phyloP scores from a whole-genome alignment of 495 filamentous ascomycete genomes.

The Monascus purpureus region DNA sequence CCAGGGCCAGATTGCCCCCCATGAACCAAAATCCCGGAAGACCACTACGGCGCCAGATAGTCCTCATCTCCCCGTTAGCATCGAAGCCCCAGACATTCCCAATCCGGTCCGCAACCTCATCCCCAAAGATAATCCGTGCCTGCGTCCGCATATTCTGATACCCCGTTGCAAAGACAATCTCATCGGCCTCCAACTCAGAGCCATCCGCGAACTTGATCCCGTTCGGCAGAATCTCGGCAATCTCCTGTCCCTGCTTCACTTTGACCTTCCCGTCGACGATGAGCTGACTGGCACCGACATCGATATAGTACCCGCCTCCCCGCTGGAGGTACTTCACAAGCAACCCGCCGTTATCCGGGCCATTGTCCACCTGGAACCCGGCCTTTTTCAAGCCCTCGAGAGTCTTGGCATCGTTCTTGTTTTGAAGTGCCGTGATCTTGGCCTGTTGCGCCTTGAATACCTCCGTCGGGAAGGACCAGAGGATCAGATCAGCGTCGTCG shows the following conservation, averaged over 20 bases:
- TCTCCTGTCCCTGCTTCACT: slow-evolving; percentile 57
- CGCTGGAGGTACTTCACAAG: slow-evolving; percentile 63
- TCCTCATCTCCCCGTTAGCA: slow-evolving; percentile 58
- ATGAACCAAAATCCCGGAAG: slow-evolving; percentile 76
- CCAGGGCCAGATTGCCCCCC: slow-evolving; percentile 65
- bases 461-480: slow-evolving; percentile 39
- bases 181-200: slow-evolving; percentile 54
- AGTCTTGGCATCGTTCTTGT: slow-evolving; percentile 30
- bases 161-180: slow-evolving; percentile 73
- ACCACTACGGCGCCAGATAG: slow-evolving; percentile 57
- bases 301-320: slow-evolving; percentile 72
- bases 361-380: slow-evolving; percentile 57
- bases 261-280: slow-evolving; percentile 66
- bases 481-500: slow-evolving; percentile 50
- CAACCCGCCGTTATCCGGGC: slow-evolving; percentile 51
- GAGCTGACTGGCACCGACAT: slow-evolving; percentile 54
- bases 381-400: slow-evolving; percentile 47
- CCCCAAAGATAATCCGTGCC: slow-evolving; percentile 50
- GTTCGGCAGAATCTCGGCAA: slow-evolving; percentile 43
- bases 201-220: slow-evolving; percentile 56
- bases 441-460: slow-evolving; percentile 45
- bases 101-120: slow-evolving; percentile 49
- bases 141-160: slow-evolving; percentile 66
- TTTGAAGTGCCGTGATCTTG: slow-evolving; percentile 35
- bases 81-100: slow-evolving; percentile 68